Base-by-base conservation (phyloP, 2,329 filamentous ascomycete species). In the Talaromyces sp. region DNA sequence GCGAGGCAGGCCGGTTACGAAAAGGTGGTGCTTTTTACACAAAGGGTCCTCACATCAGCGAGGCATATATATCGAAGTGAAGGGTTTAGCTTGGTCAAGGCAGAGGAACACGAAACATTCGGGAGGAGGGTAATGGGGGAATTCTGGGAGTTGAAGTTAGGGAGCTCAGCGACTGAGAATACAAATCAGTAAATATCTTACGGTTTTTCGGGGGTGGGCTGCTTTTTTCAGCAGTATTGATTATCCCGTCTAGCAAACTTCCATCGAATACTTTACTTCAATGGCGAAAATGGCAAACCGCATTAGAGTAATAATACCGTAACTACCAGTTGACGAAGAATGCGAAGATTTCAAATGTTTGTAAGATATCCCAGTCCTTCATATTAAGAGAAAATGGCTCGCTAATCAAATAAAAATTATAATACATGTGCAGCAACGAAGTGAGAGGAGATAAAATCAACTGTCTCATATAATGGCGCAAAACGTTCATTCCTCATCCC, bases 11-110 rank as follows among this genome's bases (percentile, higher is more conserved):
- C 55, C 1, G 65, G 64, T 5, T 70, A 70, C 57, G 31, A 56
- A 13, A 63, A 63, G n/a, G 50, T 70, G 10, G 61, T 58, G 32
- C 53, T 70, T 14, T 68, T 68, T 66, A 70, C 68, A n/a, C 62
- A 67, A 26, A 68, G 64, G 41, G 55, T 62, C 0, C 58, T 70
- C n/a, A 58, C 52, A 2, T 51, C 64, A 14, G 66, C 68, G 32
- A 60, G 67, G 52, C 57, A 61, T 19, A 46, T 70, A 1, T 70
- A 70, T 63, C 50, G 24, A 8, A 65, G 57, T 9, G 67, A 70
- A 35, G 68, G 68, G 9, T 70, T 65, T 63, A 56, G 49, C 26
- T 54, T 64, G 55, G 61, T 67, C 5, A 50, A 56, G 3, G 43
- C 58, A 31, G 64, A 69, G 58, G 63, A 70, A 21, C 64, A 68